phyloP scores from a whole-genome alignment of 78 protist genomes.

The Tieghemostelium lacteum region DNA sequence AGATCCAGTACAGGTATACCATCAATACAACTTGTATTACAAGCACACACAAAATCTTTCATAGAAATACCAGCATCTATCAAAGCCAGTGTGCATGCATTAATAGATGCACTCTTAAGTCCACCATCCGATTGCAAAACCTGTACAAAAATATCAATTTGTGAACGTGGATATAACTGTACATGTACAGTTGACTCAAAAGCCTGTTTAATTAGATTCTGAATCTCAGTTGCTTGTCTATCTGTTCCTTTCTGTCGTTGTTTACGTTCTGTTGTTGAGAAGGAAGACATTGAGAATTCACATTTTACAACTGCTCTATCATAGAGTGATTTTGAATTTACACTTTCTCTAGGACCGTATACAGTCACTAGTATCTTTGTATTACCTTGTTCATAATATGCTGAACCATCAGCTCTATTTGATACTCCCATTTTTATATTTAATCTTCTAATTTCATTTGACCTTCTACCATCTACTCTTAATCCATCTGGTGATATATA shows the following conservation, averaged over 20 bases:
- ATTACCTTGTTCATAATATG: slow-evolving; percentile 90
- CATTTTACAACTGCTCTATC: slow-evolving; percentile 86
- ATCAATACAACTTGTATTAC: slow-evolving; percentile 84
- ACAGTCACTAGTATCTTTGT: slow-evolving; percentile 94
- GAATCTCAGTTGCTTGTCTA: slow-evolving; percentile 78
- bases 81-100: slow-evolving; percentile 96
- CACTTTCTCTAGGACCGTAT: slow-evolving; percentile 93
- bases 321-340: slow-evolving; percentile 8
- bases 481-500: slow-evolving; percentile 89
- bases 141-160: slow-evolving; percentile 90
- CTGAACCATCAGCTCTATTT: slow-evolving; percentile 92
- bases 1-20: slow-evolving; percentile 78
- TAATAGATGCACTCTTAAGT: slow-evolving; percentile 81
- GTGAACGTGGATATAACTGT: slow-evolving; percentile 89
- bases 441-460: slow-evolving; percentile 87
- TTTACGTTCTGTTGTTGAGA: slow-evolving; percentile 82
- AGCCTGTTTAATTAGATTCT: slow-evolving; percentile 67
- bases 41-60: slow-evolving; percentile 86
- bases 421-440: slow-evolving; percentile 50
- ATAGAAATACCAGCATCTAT: slow-evolving; percentile 96
- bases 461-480: slow-evolving; percentile 93
- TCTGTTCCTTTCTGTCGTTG: neutral
- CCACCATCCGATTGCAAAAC: slow-evolving; percentile 98
- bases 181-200: slow-evolving; percentile 85
- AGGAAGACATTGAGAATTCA: slow-evolving; percentile 86